Percentiles rank a stretch among this genome's conserved stretches.
These are phyloP conservation scores for Dothistroma septosporum DNA, from an alignment of 2,329 filamentous ascomycete genomes.

Conservation along the genomic window DNA sequence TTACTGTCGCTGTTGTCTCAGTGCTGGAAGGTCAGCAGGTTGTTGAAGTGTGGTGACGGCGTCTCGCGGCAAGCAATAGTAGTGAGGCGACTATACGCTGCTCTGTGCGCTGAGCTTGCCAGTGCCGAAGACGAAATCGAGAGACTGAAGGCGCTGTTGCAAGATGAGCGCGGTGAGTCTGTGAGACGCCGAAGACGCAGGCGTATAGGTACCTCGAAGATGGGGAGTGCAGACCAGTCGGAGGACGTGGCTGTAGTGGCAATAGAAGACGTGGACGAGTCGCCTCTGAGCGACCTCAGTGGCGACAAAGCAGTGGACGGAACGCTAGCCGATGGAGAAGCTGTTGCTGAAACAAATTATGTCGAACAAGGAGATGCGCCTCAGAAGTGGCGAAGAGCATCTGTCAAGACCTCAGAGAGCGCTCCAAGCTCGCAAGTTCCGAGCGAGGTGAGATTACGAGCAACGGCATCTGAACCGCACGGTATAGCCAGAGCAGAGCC, in stretches of 20 bases:
- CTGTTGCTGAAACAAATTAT: no score
- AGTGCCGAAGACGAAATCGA: constrained; percentile 11
- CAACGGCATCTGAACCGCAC: no score
- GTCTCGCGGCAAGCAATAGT: constrained; percentile 5
- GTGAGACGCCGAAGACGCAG: not conserved
- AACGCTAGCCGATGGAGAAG: not conserved
- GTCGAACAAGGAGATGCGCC: no score
- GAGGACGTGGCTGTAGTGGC: not conserved
- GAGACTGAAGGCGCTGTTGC: constrained; percentile 6
- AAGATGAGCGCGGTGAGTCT: constrained; percentile 3
- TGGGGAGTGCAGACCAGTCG: not conserved
- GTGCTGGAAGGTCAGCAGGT: not conserved
- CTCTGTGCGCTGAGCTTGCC: constrained; percentile 2
- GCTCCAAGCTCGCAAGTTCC: no score
- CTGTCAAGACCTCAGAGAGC: no score
- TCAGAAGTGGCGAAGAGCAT: no score
- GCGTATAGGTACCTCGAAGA: not conserved
- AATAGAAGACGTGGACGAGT: not conserved
- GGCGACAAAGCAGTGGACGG: not conserved
- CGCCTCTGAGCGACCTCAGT: no score
- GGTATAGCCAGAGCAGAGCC: no score
- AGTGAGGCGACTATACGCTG: constrained; percentile 4
- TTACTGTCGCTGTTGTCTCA: not conserved
- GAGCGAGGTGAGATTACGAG: no score
- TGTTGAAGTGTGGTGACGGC: not conserved